phyloP scores from a whole-genome alignment of 352 stramenopile genomes.

The Pythium scleroteichum region DNA sequence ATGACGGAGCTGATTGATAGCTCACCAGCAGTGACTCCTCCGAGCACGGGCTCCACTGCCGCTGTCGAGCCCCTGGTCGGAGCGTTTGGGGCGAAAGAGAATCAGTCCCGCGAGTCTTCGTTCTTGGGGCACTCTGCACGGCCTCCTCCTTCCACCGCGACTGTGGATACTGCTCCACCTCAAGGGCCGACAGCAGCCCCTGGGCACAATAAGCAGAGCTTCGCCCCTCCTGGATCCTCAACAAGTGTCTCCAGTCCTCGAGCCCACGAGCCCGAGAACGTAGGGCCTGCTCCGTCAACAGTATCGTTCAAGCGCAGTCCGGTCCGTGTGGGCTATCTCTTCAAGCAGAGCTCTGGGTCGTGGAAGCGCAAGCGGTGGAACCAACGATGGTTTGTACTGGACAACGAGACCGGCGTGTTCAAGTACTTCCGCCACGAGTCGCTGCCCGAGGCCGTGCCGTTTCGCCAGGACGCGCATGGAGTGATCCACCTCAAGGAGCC shows the following conservation, averaged over 20 bases:
- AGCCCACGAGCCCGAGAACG: neutral
- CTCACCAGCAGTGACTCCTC: neutral
- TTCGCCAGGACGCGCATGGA: conserved; percentile 63
- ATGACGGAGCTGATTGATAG: conserved; percentile 6
- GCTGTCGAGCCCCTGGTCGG: conserved; percentile 8
- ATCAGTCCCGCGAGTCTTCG: conserved; percentile 15
- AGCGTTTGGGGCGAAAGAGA: conserved; percentile 6
- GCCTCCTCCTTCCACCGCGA: neutral
- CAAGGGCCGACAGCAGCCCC: neutral
- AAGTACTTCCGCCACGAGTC: conserved; percentile 78
- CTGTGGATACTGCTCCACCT: neutral
- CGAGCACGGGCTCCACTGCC: neutral
- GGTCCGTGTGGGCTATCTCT: conserved; percentile 59
- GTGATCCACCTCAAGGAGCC: conserved; percentile 46
- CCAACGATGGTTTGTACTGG: conserved; percentile 80
- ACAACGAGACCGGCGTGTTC: conserved; percentile 58
- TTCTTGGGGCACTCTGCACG: neutral
- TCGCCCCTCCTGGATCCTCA: neutral
- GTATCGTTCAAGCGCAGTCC: conserved; percentile 19
- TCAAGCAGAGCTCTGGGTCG: conserved; percentile 79
- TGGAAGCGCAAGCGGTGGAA: conserved; percentile 84
- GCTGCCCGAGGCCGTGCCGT: conserved; percentile 46
- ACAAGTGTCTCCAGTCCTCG: neutral
- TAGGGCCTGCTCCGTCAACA: neutral
- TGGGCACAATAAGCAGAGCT: conserved; percentile 5